A percentile compares a stretch with the other conserved stretches of the same genome.
phyloP scores from a whole-genome alignment of 2,329 filamentous ascomycete species.

The Orbilia brochopaga region DNA sequence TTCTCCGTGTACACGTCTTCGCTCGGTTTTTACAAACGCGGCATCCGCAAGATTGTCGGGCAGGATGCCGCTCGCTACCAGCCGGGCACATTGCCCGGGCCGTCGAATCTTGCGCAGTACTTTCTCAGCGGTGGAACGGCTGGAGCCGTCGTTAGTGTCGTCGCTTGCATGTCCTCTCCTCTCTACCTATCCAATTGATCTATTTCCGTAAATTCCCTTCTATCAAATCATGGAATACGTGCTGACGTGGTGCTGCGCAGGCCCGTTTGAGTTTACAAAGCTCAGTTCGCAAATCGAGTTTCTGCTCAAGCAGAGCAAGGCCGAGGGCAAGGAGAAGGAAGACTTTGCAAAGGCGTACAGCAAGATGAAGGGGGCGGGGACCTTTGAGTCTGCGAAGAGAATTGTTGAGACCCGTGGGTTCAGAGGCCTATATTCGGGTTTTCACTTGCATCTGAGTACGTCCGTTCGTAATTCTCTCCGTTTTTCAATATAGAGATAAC shows the following conservation, averaged over 20 bases:
- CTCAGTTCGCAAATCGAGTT: conserved; percentile 84
- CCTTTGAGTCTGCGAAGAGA: conserved; percentile 75
- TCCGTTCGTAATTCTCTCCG: not conserved
- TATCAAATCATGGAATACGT: no score
- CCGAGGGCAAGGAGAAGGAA: conserved; percentile 34
- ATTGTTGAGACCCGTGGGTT: conserved; percentile 77
- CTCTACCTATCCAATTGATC: not conserved
- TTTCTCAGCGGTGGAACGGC: conserved; percentile 68
- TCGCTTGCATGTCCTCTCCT: conserved; percentile 68
- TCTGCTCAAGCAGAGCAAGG: conserved; percentile 55
- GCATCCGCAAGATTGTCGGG: conserved; percentile 41
- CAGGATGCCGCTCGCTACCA: conserved; percentile 45
- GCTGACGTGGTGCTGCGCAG: conserved; percentile 59
- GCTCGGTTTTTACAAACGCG: conserved; percentile 43
- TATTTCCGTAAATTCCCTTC: no score
- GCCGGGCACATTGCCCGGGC: conserved; percentile 65
- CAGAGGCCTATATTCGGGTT: conserved; percentile 78
- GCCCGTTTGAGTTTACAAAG: conserved; percentile 88
- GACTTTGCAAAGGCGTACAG: conserved; percentile 42
- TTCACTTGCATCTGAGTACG: conserved; percentile 77
- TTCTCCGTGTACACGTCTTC: conserved; percentile 75
- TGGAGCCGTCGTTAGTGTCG: conserved; percentile 77
- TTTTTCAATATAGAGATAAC: not conserved
- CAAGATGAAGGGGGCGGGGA: conserved; percentile 65
- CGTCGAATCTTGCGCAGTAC: conserved; percentile 62